phyloP scores from a whole-genome alignment of 305 asterid genomes.

The Lippia alba region DNA sequence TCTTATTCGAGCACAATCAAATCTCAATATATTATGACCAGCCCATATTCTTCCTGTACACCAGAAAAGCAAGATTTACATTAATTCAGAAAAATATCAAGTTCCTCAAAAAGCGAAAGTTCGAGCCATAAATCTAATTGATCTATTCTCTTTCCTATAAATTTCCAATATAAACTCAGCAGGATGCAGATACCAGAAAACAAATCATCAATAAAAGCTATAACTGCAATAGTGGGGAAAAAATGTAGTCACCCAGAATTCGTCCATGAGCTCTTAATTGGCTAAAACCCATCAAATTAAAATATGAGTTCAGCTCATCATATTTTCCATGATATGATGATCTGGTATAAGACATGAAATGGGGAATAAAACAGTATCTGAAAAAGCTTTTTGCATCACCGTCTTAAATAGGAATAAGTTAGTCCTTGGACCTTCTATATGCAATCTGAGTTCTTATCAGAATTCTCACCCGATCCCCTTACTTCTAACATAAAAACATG shows the following conservation, averaged over 20 bases:
- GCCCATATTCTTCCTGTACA: constrained; percentile 93
- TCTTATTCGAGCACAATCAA: constrained; percentile 78
- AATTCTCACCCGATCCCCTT: not conserved
- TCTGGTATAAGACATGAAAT: not conserved
- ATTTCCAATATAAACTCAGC: constrained; percentile 11
- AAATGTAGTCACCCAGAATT: not conserved
- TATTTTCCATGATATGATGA: not conserved
- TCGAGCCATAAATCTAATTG: constrained; percentile 6
- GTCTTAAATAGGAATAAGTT: not conserved
- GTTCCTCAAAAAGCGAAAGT: not conserved
- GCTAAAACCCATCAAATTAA: too few relatives aligned
- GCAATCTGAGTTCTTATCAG: constrained; percentile 14
- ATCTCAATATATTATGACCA: constrained; percentile 87
- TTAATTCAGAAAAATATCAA: constrained; percentile 22
- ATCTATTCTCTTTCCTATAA: not conserved
- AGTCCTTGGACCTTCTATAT: not conserved
- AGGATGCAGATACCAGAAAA: constrained; percentile 2
- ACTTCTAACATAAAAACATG: too few relatives aligned
- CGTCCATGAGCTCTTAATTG: too few relatives aligned
- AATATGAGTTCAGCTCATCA: not conserved
- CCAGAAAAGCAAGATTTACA: constrained; percentile 17
- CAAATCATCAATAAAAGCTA: not conserved
- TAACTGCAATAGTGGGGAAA: constrained; percentile 15
- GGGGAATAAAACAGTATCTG: not conserved
- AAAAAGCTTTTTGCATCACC: too few relatives aligned